These are phyloP conservation scores for Brassica carinata DNA, from an alignment of 345 rosid genomes.

Conservation along the genomic window DNA sequence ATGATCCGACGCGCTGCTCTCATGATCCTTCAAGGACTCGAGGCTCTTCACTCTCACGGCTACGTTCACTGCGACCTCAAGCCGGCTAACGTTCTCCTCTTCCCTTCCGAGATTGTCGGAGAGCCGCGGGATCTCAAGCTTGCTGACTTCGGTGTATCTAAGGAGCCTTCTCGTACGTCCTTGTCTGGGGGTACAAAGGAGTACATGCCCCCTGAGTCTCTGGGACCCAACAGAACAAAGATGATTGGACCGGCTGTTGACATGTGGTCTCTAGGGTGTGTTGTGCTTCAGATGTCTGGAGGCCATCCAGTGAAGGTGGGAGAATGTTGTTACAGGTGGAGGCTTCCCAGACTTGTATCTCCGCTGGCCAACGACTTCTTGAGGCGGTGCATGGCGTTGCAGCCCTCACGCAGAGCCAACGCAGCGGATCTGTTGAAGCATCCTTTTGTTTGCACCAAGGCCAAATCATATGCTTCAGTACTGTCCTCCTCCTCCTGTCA, in stretches of 20 bases:
- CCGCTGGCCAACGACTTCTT: constrained; percentile 9
- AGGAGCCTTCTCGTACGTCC: constrained; percentile 11
- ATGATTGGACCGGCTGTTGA: constrained; percentile 6
- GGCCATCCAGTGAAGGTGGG: background rate
- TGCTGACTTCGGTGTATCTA: constrained; percentile 14
- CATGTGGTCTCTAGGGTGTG: constrained; percentile 28
- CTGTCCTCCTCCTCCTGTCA: background rate
- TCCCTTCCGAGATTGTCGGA: background rate
- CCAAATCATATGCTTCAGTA: background rate
- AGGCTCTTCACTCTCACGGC: constrained; percentile 17
- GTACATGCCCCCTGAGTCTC: constrained; percentile 4
- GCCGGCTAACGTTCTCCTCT: constrained; percentile 11
- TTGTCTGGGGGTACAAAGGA: background rate
- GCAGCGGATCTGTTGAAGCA: constrained; percentile 8
- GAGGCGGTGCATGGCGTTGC: constrained; percentile 8
- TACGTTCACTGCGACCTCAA: constrained; percentile 25
- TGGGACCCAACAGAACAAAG: background rate
- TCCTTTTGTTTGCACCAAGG: constrained; percentile 10
- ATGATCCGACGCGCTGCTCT: background rate
- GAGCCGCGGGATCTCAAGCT: constrained; percentile 19
- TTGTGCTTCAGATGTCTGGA: constrained; percentile 28
- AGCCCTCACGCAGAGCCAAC: constrained; percentile 17
- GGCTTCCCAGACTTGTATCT: background rate
- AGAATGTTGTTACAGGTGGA: background rate
- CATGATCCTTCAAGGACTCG: constrained; percentile 23